Percentiles rank a stretch among this genome's conserved stretches.
Evolutionary conservation across 2,329 filamentous ascomycete species (phyloP).

Genomic region (Epichloe aotearoae): DNA sequence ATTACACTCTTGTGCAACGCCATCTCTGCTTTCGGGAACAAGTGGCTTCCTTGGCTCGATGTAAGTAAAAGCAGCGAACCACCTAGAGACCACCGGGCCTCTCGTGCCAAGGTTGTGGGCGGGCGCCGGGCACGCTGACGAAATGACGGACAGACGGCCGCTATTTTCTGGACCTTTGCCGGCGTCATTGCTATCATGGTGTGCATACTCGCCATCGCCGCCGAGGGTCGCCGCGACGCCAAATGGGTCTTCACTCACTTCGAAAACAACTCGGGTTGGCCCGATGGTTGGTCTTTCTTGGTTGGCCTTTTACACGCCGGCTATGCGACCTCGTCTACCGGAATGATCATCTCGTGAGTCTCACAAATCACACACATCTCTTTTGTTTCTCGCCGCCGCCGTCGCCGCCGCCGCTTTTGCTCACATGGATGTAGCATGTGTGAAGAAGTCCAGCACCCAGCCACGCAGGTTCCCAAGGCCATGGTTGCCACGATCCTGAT

Average conservation of each 20-base stretch:
- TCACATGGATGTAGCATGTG: slow-evolving; percentile 42
- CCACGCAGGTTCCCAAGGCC: slow-evolving; percentile 57
- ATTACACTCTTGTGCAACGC: slow-evolving; percentile 51
- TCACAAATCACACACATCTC: neutral
- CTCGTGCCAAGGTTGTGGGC: slow-evolving; percentile 4
- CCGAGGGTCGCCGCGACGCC: slow-evolving; percentile 50
- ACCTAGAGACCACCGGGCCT: neutral
- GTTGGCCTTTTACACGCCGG: slow-evolving; percentile 60
- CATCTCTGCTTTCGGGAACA: slow-evolving; percentile 55
- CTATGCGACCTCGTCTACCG: slow-evolving; percentile 62
- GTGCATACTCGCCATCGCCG: slow-evolving; percentile 51
- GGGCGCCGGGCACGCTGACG: neutral
- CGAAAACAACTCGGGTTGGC: slow-evolving; percentile 56
- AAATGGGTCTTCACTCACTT: slow-evolving; percentile 56
- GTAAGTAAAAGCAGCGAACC: slow-evolving; percentile 33
- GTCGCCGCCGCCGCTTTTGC: neutral
- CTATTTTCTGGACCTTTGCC: slow-evolving; percentile 63
- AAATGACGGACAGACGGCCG: slow-evolving; percentile 37
- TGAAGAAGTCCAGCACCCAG: slow-evolving; percentile 54
- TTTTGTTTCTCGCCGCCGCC: neutral
- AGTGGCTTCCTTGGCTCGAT: slow-evolving; percentile 53
- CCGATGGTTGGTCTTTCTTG: slow-evolving; percentile 58
- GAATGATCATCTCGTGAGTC: slow-evolving; percentile 66
- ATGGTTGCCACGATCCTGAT: slow-evolving; percentile 56
- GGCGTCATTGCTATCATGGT: slow-evolving; percentile 53